phyloP scores from a whole-genome alignment of 2,329 filamentous ascomycete genomes.

The Calonectria hongkongensis region DNA sequence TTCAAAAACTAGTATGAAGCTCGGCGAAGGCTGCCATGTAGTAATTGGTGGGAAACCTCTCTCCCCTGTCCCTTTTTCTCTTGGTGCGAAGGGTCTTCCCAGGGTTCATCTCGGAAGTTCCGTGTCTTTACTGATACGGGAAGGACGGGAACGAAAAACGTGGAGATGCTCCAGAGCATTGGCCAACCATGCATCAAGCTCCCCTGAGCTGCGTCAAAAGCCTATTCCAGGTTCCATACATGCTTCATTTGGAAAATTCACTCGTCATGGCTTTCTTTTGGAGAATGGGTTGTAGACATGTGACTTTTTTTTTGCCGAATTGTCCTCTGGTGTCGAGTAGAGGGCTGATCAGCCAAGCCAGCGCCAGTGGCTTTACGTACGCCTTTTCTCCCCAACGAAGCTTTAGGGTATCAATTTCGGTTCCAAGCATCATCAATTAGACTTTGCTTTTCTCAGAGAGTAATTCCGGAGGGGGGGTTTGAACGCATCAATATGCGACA shows the following conservation, averaged over 20 bases:
- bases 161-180: background rate
- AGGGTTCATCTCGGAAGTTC: conserved; percentile 8
- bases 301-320: background rate
- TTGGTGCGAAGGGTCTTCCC: background rate
- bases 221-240: background rate
- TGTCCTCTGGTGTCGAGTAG: too few species aligned
- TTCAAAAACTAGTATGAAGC: background rate
- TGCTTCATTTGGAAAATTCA: background rate
- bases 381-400: background rate
- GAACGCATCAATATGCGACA: background rate
- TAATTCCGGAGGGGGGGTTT: background rate
- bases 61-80: background rate
- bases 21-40: background rate
- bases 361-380: too few species aligned
- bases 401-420: background rate
- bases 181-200: background rate
- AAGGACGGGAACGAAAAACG: background rate
- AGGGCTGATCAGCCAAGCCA: background rate
- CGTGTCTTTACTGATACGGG: background rate
- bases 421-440: background rate
- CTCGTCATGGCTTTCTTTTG: background rate
- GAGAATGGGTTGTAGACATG: background rate
- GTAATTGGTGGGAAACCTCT: background rate
- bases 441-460: background rate
- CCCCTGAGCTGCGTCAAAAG: background rate